Evolutionary conservation across 106 monocot species (phyloP).

Genomic region (Phalaenopsis aphrodite): DNA sequence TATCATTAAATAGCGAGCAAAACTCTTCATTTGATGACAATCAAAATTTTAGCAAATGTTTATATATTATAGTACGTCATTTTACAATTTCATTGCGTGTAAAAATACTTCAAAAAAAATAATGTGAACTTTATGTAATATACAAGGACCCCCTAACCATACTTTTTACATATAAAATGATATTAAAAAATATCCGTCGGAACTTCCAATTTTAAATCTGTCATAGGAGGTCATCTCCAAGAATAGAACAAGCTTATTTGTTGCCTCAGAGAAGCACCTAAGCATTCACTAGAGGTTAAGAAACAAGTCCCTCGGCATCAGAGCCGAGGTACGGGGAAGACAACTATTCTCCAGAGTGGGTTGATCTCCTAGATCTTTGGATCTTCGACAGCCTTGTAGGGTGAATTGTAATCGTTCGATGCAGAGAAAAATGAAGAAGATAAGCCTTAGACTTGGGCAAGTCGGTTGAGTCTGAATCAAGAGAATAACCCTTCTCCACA

Average conservation of each 20-base stretch:
- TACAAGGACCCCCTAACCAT: not conserved
- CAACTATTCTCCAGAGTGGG: constrained; percentile 64
- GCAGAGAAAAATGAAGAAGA: constrained; percentile 49
- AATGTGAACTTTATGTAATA: not conserved
- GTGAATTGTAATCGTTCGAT: constrained; percentile 21
- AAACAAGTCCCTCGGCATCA: constrained; percentile 42
- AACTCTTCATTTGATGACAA: too few relatives aligned
- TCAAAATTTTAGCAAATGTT: too few relatives aligned
- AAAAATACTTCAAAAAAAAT: too few relatives aligned
- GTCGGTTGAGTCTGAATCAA: constrained; percentile 50
- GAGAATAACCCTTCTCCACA: constrained; percentile 64
- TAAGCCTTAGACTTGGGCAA: constrained; percentile 52
- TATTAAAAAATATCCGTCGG: not conserved
- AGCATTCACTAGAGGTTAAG: constrained; percentile 21
- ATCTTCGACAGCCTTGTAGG: constrained; percentile 41
- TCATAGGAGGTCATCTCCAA: not conserved
- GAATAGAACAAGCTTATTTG: not conserved
- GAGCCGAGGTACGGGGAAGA: constrained; percentile 11
- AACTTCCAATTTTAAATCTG: not conserved
- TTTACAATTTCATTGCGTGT: too few relatives aligned
- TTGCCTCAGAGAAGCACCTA: not conserved
- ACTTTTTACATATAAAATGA: not conserved
- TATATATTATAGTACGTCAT: too few relatives aligned
- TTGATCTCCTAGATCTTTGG: constrained; percentile 41
- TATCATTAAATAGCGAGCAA: too few relatives aligned